Conservation (phyloP, 2,329 filamentous ascomycete genomes). For the Leptographium flavum region DNA sequence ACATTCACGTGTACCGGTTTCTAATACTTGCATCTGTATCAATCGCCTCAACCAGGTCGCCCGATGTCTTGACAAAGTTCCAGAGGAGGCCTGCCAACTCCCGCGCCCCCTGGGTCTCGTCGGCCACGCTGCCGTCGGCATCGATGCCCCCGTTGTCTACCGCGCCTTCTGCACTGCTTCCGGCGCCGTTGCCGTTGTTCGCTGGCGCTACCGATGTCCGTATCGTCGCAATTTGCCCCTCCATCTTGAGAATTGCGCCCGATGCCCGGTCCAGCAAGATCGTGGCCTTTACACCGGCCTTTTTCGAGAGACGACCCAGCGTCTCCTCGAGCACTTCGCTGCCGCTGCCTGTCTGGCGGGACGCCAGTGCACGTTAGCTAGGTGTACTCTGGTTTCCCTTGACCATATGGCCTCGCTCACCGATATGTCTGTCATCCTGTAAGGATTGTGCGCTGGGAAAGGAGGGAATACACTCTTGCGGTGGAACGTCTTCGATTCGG, state of each 20-base stretch:
- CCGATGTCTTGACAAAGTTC: slow-evolving; percentile 57
- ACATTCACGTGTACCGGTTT: too few species aligned
- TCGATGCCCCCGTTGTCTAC: slow-evolving; percentile 2
- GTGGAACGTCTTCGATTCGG: too few species aligned
- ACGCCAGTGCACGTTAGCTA: too few species aligned
- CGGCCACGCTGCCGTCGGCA: slow-evolving; percentile 6
- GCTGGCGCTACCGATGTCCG: slow-evolving; percentile 22
- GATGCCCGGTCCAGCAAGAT: slow-evolving; percentile 59
- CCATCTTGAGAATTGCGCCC: slow-evolving; percentile 62
- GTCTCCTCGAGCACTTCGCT: slow-evolving; percentile 50
- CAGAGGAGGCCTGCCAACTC: slow-evolving; percentile 65
- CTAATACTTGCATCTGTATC: slow-evolving; percentile 48
- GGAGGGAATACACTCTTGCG: background rate
- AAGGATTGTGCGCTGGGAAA: slow-evolving; percentile 1
- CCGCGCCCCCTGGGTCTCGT: slow-evolving; percentile 37
- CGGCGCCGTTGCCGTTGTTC: slow-evolving; percentile 1
- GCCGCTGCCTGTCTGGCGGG: slow-evolving; percentile 22
- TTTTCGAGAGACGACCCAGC: slow-evolving; percentile 58
- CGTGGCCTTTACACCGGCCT: slow-evolving; percentile 65
- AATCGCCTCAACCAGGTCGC: slow-evolving; percentile 55
- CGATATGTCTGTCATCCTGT: slow-evolving; percentile 8
- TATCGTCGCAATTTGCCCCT: slow-evolving; percentile 50
- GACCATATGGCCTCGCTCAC: slow-evolving; percentile 1
- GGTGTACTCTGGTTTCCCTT: too few species aligned
- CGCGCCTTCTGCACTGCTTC: slow-evolving; percentile 17